phyloP scores from a whole-genome alignment of 2,329 filamentous ascomycete genomes.

The Fusarium torreyae region DNA sequence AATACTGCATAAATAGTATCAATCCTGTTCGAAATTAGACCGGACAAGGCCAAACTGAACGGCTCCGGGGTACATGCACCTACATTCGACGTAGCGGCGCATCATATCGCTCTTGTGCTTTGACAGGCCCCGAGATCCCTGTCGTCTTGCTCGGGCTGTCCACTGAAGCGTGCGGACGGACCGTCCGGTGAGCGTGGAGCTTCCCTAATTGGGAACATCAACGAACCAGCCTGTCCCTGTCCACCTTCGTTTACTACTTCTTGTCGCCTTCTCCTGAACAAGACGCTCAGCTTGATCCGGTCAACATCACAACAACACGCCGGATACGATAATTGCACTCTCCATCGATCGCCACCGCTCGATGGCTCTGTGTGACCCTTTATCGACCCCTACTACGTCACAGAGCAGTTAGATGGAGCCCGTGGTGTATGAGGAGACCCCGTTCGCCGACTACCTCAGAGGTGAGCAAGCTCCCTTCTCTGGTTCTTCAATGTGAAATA shows the following conservation, averaged over 20 bases:
- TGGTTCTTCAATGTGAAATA: slow-evolving; percentile 10
- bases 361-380: slow-evolving; percentile 52
- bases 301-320: slow-evolving; percentile 32
- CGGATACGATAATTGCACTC: slow-evolving; percentile 23
- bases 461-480: slow-evolving; percentile 65
- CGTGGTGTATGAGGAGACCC: slow-evolving; percentile 87
- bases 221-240: slow-evolving; percentile 46
- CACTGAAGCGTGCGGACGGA: slow-evolving; percentile 36
- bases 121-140: slow-evolving; percentile 34
- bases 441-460: slow-evolving; percentile 90
- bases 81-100: slow-evolving; percentile 22
- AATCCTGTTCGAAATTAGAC: slow-evolving; percentile 38
- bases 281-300: slow-evolving; percentile 23
- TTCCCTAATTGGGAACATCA: slow-evolving; percentile 48
- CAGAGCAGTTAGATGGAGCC: slow-evolving; percentile 76
- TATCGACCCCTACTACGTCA: slow-evolving; percentile 49
- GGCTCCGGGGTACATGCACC: slow-evolving; percentile 18
- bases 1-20: slow-evolving; percentile 35
- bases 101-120: slow-evolving; percentile 26
- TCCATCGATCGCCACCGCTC: slow-evolving; percentile 39
- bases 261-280: slow-evolving; percentile 45
- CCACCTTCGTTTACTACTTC: slow-evolving; percentile 35
- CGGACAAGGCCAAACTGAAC: slow-evolving; percentile 20
- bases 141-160: slow-evolving; percentile 30
- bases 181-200: slow-evolving; percentile 47